Evolutionary conservation across 2,329 filamentous ascomycete species (phyloP), one percentile per base, ranked within the genome.

Genomic region (Chrysoporthe deuterocubensis): DNA sequence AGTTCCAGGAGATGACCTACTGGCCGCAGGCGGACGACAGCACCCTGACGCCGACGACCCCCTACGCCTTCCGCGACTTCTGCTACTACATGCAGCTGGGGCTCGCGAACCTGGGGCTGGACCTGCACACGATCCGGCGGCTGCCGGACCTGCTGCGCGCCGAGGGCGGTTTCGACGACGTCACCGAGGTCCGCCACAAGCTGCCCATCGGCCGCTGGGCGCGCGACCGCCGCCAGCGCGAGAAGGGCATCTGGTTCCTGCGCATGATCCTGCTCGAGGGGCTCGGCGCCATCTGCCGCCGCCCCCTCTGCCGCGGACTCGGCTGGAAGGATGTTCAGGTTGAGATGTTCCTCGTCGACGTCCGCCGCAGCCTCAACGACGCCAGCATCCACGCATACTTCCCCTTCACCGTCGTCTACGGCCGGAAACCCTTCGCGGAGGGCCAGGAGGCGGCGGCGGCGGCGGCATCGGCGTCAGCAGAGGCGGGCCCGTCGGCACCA

Each of bases 201-300:
- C 81, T 79, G 8, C 84, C 84, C 4, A 73, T 85, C 1, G 84
- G 84, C 18, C 74, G 79, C 3, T 86, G 84, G 84, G 79, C 84
- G 2, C 77, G 78, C 60, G 78, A 78, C 66, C 72, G 76, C 37
- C 77, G 80, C 3, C 77, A 83, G 26, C 78, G 80, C 59, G 77
- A 81, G 52, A 84, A 81, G 70, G 84, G 84, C 1, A 75, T 82
- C 43, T 69, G 68, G 68, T 78, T 85, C 34, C 72, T 85, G 68
- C 76, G 81, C 44, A 81, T 82, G 37, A 79, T 79, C 4, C 69
- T 78, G 46, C 75, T 79, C 72, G 77, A 78, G 64, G 77, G 77
- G 8, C 71, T 79, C 63, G 65, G 73, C 9, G 77, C 76, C 11
- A 67, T 77, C 57, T 73, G 73, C 1, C 65, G 71, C 37, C 69